Conservation (phyloP, 257 asterid genomes). For the Gentiana macrophylla region DNA sequence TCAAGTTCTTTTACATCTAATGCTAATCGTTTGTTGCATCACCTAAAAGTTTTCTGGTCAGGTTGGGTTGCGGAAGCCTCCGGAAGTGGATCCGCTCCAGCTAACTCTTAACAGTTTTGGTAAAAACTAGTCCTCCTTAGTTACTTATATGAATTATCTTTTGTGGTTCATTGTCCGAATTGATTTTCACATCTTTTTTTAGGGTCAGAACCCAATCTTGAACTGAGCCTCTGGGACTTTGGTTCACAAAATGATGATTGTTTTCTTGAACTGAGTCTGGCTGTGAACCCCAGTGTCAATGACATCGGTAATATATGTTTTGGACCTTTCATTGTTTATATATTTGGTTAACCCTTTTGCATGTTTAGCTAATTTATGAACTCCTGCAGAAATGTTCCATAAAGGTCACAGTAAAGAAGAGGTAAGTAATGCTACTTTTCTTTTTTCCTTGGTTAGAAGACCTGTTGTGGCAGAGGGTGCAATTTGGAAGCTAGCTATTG, state of each 20-base stretch:
- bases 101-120: constrained; percentile 49
- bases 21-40: constrained; percentile 7
- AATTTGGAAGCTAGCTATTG: not conserved
- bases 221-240: constrained; percentile 88
- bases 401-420: constrained; percentile 38
- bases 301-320: constrained; percentile 39
- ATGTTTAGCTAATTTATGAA: constrained; percentile 20
- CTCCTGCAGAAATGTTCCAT: constrained; percentile 48
- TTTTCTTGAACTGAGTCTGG: constrained; percentile 91
- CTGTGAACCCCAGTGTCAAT: constrained; percentile 75
- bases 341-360: not conserved
- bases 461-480: constrained; percentile 1
- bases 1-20: not conserved
- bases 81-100: constrained; percentile 54
- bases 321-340: constrained; percentile 2
- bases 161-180: not conserved
- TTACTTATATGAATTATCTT: constrained; percentile 10
- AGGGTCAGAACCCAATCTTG: constrained; percentile 92
- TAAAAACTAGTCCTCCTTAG: constrained; percentile 16
- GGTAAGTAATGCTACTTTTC: constrained; percentile 23
- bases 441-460: constrained; percentile 4
- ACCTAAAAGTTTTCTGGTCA: constrained; percentile 27
- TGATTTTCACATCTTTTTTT: constrained; percentile 5
- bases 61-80: constrained; percentile 55
- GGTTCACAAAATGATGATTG: constrained; percentile 64